These are phyloP conservation scores for Gillenia trifoliata DNA, from an alignment of 306 rosid species.

Conservation along the genomic window DNA sequence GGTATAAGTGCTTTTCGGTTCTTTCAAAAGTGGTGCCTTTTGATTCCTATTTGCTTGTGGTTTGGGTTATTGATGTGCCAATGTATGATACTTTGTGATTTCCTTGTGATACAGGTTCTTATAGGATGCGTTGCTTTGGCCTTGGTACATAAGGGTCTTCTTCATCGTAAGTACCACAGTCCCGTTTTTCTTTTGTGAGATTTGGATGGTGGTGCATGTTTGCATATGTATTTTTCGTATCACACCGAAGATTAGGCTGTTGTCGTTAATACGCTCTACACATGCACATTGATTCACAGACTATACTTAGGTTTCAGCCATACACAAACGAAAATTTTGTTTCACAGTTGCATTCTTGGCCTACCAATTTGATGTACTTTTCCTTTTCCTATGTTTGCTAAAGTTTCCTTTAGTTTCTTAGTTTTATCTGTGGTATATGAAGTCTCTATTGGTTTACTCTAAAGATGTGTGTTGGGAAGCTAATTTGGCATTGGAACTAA, in stretches of 20 bases:
- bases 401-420: background rate
- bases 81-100: slow-evolving; percentile 14
- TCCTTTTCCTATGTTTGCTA: background rate
- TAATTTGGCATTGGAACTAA: slow-evolving; percentile 1
- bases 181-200: background rate
- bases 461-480: background rate
- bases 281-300: background rate
- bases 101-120: slow-evolving; percentile 55
- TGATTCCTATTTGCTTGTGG: background rate
- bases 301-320: background rate
- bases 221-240: background rate
- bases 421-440: background rate
- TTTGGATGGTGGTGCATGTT: background rate
- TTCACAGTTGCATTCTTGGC: background rate
- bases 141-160: slow-evolving; percentile 78
- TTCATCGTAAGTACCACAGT: slow-evolving; percentile 77
- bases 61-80: background rate
- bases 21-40: background rate
- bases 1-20: slow-evolving; percentile 30
- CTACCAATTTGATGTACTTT: background rate
- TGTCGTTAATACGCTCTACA: background rate
- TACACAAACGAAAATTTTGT: background rate
- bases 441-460: background rate
- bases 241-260: background rate
- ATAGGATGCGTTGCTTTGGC: slow-evolving; percentile 90